Conservation (phyloP, 2,329 filamentous ascomycete genomes). For the Aureobasidium sp. region DNA sequence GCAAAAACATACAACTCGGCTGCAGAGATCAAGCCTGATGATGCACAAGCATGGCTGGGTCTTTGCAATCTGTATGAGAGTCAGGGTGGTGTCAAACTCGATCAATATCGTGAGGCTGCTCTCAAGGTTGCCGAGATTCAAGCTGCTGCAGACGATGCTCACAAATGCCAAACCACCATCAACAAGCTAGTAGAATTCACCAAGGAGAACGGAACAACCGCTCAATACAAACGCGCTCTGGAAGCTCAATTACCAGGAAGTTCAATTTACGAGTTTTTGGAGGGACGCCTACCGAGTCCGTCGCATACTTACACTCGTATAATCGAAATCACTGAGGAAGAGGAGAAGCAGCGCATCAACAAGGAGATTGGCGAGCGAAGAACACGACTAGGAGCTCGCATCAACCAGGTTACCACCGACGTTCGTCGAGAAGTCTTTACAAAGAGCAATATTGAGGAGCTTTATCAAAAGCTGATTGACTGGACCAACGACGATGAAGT, state of each 20-base stretch:
- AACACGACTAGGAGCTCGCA: conserved; percentile 74
- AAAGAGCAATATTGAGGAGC: conserved; percentile 65
- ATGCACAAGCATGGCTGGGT: conserved; percentile 86
- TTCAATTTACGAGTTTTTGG: conserved; percentile 70
- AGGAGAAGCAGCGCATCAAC: conserved; percentile 85
- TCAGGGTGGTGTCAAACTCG: conserved; percentile 59
- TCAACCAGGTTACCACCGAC: conserved; percentile 75
- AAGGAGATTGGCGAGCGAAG: conserved; percentile 80
- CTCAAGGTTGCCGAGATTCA: conserved; percentile 69
- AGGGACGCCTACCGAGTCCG: conserved; percentile 75
- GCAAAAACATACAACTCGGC: conserved; percentile 70
- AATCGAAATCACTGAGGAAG: conserved; percentile 72
- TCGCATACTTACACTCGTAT: conserved; percentile 73
- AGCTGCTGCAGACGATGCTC: conserved; percentile 52
- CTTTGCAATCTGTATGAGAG: conserved; percentile 78
- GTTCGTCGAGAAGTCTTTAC: conserved; percentile 79
- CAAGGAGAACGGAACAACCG: conserved; percentile 60
- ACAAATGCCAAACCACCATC: conserved; percentile 55
- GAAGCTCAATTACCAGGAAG: conserved; percentile 70
- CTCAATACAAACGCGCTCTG: conserved; percentile 69
- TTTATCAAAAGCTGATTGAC: conserved; percentile 78
- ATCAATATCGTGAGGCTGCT: conserved; percentile 65
- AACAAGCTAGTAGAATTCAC: conserved; percentile 73
- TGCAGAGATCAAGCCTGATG: conserved; percentile 60
- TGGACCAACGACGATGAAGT: conserved; percentile 85